Evolutionary conservation across 345 rosid species (phyloP), one percentile per base, ranked within the genome.

Genomic region (Conringia planisiliqua): DNA sequence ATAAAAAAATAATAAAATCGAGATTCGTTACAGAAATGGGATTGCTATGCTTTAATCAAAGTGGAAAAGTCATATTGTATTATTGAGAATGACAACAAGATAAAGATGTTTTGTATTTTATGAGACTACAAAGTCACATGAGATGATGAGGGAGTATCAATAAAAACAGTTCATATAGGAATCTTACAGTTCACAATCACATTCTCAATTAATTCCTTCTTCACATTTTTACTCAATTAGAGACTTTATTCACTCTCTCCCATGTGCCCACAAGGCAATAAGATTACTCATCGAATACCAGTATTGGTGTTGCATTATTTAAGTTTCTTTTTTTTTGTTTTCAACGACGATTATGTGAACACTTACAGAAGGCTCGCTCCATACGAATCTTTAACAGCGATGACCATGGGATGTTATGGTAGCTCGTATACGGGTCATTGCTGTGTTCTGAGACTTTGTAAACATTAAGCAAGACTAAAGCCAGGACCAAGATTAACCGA

Each of bases 51-150:
- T 75, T 56, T 40, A 32, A 35, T 16, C 32, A 62, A 69, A 52
- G 70, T 26, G 43, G 27, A 55, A 76, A 69, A 76, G 70, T 68
- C 61, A 44, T 35, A 70, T 62, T 52, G 65, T 12, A 76, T 76
- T 8, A 76, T 70, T 76, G 75, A 70, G 71, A 62, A 69, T 62
- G 80, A 70, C 71, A 70, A 70, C 36, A 52, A 70, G 80, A 70
- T 62, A 62, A 54, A 62, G 50, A 62, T 30, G 68, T 48, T 12
- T 12, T 47, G 48, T 52, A 35, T 26, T 43, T 69, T 17, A 69
- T 54, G 65, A 62, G 59, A 52, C 48, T 52, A 54, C 51, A 43
- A 76, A 76, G 75, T 60, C 79, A 75, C 79, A 75, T 68, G 78
- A 67, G 68, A 38, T 36, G 54, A 47, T 18, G 68, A 59, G 24